Evolutionary conservation across 495 filamentous ascomycete genomes (phyloP), one percentile per base, ranked within the genome.

Genomic region (Lasiosphaeriaceae sp.): DNA sequence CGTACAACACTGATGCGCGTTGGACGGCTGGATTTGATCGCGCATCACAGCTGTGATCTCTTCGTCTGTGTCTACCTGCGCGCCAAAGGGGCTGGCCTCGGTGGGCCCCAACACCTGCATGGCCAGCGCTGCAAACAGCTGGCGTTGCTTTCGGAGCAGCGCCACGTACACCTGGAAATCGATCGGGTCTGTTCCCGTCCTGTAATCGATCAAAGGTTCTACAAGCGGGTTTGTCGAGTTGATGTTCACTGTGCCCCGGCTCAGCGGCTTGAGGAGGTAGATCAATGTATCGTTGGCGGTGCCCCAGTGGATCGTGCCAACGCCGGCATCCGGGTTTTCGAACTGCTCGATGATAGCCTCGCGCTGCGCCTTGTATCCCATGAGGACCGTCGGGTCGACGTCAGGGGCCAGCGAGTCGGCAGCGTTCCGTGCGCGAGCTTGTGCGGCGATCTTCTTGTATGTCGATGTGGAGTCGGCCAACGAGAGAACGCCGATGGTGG

Each of bases 181-280:
- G 21, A 52, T 41, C 11, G 72, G 72, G 52, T 76, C 71, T 21
- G 71, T 69, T 34, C 54, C 62, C 17, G 70, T 65, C 50, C 68
- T 62, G 55, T 61, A 70, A 55, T 76, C 58, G 35, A 74, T 63
- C 5, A 67, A 11, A 3, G 71, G 71, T 17, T 46, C 52, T 14
- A 47, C 64, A 11, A 75, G 59, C 8, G 77, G 72, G 44, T 73
- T 57, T 24, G 70, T 72, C 21, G 59, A 67, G 44, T 64, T 64
- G 19, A 80, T 77, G 45, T 63, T 61, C 21, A 79, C 67, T 12
- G 65, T 62, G 46, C 77, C 77, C 19, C 77, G 66, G 47, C 66
- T 71, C 37, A 79, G 67, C 5, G 76, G 74, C 56, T 73, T 66
- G 44, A 65, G 55, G 49, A 56, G 75, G 51, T 78, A 73, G 21